Evolutionary conservation across 495 filamentous ascomycete species (phyloP).

Genomic region (Cladorrhinum samala): DNA sequence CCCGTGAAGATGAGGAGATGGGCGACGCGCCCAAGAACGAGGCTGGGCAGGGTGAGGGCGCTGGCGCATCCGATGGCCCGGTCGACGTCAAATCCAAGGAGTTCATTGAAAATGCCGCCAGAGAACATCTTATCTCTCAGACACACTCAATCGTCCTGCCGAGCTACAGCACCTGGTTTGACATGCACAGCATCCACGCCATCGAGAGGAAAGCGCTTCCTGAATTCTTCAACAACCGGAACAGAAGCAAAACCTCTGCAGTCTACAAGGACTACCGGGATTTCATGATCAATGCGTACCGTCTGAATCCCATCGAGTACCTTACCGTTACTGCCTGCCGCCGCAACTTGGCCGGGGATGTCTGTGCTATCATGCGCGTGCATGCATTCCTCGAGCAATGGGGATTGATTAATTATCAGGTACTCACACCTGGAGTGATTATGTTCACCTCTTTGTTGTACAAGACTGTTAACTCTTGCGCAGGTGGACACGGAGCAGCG

Average conservation of each 20-base stretch:
- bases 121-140: constrained; percentile 84
- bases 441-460: background rate
- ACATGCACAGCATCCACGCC: constrained; percentile 84
- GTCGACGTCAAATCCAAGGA: constrained; percentile 59
- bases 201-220: constrained; percentile 89
- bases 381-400: constrained; percentile 99
- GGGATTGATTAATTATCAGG: constrained; percentile 98
- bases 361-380: constrained; percentile 97
- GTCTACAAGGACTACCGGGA: constrained; percentile 98
- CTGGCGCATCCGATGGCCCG: constrained; percentile 31
- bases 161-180: constrained; percentile 96
- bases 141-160: constrained; percentile 92
- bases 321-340: constrained; percentile 96
- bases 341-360: constrained; percentile 91
- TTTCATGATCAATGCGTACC: constrained; percentile 99
- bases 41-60: constrained; percentile 41
- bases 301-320: constrained; percentile 91
- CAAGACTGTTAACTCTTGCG: too few species aligned
- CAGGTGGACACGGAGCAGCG: constrained; percentile 94
- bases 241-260: constrained; percentile 95
- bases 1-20: constrained; percentile 81
- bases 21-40: constrained; percentile 59
- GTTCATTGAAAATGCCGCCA: constrained; percentile 75
- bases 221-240: constrained; percentile 96
- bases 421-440: constrained; percentile 30